Evolutionary conservation across 352 stramenopile genomes (phyloP).

Genomic region (Labyrinthula sp.): DNA sequence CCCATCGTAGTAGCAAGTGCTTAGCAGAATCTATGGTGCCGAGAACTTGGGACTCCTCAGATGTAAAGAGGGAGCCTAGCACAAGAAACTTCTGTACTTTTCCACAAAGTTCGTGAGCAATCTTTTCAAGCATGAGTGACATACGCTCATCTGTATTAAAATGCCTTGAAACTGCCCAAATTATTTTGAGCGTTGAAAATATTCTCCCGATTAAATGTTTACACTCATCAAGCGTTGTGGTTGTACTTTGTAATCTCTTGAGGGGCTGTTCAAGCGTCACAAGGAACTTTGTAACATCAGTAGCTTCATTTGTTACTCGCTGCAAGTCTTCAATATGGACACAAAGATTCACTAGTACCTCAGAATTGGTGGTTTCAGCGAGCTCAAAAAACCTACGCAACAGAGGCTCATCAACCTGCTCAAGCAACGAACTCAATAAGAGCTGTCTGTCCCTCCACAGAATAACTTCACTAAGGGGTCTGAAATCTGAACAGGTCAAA

Average conservation of each 20-base stretch:
- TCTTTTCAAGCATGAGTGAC: constrained; percentile 79
- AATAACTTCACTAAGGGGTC: constrained; percentile 72
- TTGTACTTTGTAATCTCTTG: constrained; percentile 73
- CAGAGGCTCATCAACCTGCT: constrained; percentile 79
- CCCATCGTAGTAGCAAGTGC: constrained; percentile 71
- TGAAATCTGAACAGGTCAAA: constrained; percentile 58
- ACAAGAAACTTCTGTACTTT: constrained; percentile 71
- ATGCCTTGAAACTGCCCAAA: constrained; percentile 86
- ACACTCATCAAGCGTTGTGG: constrained; percentile 64
- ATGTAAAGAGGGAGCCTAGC: constrained; percentile 60
- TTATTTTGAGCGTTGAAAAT: constrained; percentile 86
- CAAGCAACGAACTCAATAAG: constrained; percentile 72
- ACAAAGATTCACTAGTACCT: constrained; percentile 68
- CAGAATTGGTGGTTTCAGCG: constrained; percentile 62
- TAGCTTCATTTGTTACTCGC: constrained; percentile 78
- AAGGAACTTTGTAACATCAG: constrained; percentile 86
- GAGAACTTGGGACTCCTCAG: constrained; percentile 48
- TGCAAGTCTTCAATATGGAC: constrained; percentile 75
- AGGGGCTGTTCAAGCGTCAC: constrained; percentile 82
- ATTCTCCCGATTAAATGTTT: constrained; percentile 74
- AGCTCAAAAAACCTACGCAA: constrained; percentile 81
- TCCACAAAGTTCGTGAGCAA: constrained; percentile 70
- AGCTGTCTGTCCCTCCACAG: constrained; percentile 81
- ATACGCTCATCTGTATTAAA: constrained; percentile 92
- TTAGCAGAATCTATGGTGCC: constrained; percentile 61